Percentiles rank a stretch among this genome's conserved stretches.
phyloP scores from a whole-genome alignment of 1,284 basidiomycete species.

The Boletus semigastroideus region DNA sequence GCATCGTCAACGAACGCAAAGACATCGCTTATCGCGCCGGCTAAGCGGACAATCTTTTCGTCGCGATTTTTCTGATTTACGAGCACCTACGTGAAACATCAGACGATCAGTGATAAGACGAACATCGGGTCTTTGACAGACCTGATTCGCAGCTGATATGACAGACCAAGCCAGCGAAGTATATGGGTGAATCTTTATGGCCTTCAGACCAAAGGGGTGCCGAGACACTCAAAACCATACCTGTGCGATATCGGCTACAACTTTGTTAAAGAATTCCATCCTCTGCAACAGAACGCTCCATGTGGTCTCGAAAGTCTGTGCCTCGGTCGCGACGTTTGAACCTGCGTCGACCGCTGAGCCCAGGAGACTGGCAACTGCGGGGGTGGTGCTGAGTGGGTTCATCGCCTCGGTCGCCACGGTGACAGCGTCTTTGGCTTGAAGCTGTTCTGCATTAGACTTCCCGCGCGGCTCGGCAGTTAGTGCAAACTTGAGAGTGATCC shows the following conservation, averaged over 20 bases:
- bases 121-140: neutral
- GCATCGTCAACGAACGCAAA: neutral
- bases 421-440: neutral
- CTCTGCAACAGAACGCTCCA: neutral
- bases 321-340: neutral
- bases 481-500: neutral
- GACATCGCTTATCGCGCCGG: neutral
- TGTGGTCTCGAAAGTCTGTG: neutral
- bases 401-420: neutral
- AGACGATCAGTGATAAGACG: no score
- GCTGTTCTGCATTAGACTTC: neutral
- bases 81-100: neutral
- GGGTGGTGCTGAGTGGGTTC: neutral
- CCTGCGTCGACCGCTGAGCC: neutral
- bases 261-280: neutral
- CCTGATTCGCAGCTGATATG: neutral
- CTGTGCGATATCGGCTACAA: neutral
- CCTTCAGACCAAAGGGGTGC: neutral
- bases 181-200: neutral
- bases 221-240: neutral
- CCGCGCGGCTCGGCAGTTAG: neutral
- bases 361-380: no score
- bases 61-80: neutral
- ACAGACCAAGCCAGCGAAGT: constrained; percentile 1
- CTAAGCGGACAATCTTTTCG: neutral